These are phyloP conservation scores for Heteromeles arbutifolia DNA, from an alignment of 306 rosid species.

Conservation along the genomic window DNA sequence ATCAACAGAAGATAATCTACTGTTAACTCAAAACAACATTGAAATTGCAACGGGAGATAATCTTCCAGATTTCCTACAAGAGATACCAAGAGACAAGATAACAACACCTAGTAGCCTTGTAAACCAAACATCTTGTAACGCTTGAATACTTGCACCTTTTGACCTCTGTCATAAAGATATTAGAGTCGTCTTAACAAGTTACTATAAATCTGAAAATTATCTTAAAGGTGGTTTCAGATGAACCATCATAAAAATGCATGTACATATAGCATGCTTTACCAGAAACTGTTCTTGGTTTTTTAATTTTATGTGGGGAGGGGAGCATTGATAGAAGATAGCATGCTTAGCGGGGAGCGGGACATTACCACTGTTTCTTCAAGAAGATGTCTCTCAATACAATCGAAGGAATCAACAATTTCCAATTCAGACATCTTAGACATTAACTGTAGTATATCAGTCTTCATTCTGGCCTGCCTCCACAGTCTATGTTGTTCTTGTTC, in stretches of 20 bases:
- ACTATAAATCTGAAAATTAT: not conserved
- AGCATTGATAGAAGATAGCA: not conserved
- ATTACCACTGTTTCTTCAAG: constrained; percentile 64
- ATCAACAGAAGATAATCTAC: not conserved
- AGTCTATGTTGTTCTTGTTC: constrained; percentile 79
- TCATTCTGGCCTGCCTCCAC: constrained; percentile 81
- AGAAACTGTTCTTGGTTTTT: not conserved
- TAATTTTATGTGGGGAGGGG: not conserved
- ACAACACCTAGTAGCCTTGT: not conserved
- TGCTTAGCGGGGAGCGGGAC: not conserved
- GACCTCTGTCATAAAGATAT: not conserved
- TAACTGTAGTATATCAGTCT: constrained; percentile 52
- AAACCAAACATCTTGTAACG: not conserved
- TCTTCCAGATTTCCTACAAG: not conserved
- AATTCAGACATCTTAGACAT: constrained; percentile 61
- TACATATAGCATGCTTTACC: not conserved
- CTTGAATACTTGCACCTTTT: not conserved
- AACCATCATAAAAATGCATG: not conserved
- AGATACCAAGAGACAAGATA: not conserved
- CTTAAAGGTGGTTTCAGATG: not conserved
- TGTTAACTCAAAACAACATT: not conserved
- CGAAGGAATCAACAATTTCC: constrained; percentile 72
- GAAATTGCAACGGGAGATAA: not conserved
- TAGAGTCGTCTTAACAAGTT: not conserved
- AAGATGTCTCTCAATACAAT: constrained; percentile 69